phyloP scores from a whole-genome alignment of 345 rosid genomes.

The Garcia nutans region DNA sequence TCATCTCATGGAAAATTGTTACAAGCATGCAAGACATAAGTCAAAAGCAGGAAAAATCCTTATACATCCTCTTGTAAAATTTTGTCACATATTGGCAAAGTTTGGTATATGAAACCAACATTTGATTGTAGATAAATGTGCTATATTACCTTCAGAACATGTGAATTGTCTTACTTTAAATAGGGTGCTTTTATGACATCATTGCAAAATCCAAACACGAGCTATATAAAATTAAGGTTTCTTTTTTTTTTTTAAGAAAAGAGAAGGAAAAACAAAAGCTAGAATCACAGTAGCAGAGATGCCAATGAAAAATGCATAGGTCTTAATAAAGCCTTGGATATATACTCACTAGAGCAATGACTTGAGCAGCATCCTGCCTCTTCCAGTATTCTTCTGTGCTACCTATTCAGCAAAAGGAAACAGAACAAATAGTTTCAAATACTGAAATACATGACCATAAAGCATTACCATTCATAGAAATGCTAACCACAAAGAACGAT shows the following conservation, averaged over 20 bases:
- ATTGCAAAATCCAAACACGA: neutral
- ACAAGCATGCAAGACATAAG: neutral
- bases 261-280: neutral
- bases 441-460: neutral
- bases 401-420: slow-evolving; percentile 38
- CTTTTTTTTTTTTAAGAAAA: neutral
- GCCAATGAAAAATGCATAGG: neutral
- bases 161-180: neutral
- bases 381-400: slow-evolving; percentile 90
- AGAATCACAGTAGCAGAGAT: neutral
- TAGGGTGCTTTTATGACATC: neutral
- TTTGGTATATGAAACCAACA: neutral
- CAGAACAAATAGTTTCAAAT: neutral
- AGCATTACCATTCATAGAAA: neutral
- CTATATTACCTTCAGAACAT: neutral
- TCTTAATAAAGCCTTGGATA: slow-evolving; percentile 5
- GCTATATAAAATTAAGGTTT: neutral
- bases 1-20: neutral
- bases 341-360: slow-evolving; percentile 68
- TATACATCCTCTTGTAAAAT: neutral
- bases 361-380: slow-evolving; percentile 81
- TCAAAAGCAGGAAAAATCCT: neutral
- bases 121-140: neutral
- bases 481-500: neutral
- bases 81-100: neutral